phyloP scores from a whole-genome alignment of 176 grass and related monocot species.

The Saccharum officinarum region DNA sequence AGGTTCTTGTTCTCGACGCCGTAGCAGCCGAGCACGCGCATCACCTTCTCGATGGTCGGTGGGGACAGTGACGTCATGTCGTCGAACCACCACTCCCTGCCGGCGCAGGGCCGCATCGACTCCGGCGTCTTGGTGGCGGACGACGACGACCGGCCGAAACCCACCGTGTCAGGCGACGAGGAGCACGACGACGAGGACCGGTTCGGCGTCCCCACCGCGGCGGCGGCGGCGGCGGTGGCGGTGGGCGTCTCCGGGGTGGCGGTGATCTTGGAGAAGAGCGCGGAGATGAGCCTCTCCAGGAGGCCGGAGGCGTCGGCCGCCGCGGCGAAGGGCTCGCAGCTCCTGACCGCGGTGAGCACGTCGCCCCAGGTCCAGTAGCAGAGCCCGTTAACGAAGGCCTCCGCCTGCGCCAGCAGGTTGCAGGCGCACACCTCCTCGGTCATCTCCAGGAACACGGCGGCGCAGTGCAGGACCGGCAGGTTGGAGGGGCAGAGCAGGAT shows the following conservation, averaged over 20 bases:
- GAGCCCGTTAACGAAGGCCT: conserved; percentile 70
- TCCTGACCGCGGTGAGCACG: conserved; percentile 57
- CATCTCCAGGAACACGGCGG: conserved; percentile 80
- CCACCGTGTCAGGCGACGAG: conserved; percentile 64
- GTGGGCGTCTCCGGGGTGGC: conserved; percentile 43
- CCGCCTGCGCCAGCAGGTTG: conserved; percentile 67
- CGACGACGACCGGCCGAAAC: conserved; percentile 50
- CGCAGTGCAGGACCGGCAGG: conserved; percentile 62
- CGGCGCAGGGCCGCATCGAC: conserved; percentile 53
- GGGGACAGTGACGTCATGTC: conserved; percentile 67
- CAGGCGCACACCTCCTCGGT: conserved; percentile 69
- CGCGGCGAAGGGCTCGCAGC: conserved; percentile 54
- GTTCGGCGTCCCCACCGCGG: conserved; percentile 22
- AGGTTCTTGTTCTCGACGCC: conserved; percentile 89
- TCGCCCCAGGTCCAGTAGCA: conserved; percentile 82
- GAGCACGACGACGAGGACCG: conserved; percentile 62
- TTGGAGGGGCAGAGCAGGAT: conserved; percentile 60
- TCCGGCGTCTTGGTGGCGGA: conserved; percentile 58
- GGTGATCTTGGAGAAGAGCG: conserved; percentile 72
- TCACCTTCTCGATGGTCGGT: conserved; percentile 64
- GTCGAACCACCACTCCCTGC: conserved; percentile 91
- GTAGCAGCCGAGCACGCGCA: conserved; percentile 68
- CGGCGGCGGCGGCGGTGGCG: neutral
- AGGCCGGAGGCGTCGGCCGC: conserved; percentile 47
- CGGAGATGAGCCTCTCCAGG: conserved; percentile 57